Evolutionary conservation across 2,329 filamentous ascomycete species (phyloP).

Genomic region (Neoscytalidium dimidiatum): DNA sequence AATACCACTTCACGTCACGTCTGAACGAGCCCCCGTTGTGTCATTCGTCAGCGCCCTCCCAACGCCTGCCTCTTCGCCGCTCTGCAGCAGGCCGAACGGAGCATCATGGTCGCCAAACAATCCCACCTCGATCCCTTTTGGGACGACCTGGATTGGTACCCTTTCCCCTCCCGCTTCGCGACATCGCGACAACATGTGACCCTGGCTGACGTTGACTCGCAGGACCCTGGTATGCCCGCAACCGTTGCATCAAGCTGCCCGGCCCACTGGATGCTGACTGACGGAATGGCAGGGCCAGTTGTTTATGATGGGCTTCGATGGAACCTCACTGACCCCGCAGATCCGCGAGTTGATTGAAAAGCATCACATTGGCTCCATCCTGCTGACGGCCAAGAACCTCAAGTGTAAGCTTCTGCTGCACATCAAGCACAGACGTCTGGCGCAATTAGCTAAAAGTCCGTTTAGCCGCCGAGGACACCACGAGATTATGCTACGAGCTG

Average conservation of each 20-base stretch:
- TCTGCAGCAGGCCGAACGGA: constrained; percentile 45
- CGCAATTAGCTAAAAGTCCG: constrained; percentile 25
- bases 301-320: constrained; percentile 85
- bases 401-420: constrained; percentile 65
- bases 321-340: constrained; percentile 78
- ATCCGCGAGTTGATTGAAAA: constrained; percentile 79
- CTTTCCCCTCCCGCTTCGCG: constrained; percentile 23
- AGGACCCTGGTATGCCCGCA: constrained; percentile 46
- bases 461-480: constrained; percentile 86
- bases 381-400: constrained; percentile 81
- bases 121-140: constrained; percentile 56
- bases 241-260: constrained; percentile 18
- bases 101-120: constrained; percentile 51
- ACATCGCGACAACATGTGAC: constrained; percentile 30
- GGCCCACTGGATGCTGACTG: constrained; percentile 28
- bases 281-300: constrained; percentile 63
- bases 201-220: constrained; percentile 38
- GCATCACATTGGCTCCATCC: constrained; percentile 84
- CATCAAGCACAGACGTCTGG: constrained; percentile 20
- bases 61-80: not conserved
- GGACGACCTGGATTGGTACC: constrained; percentile 75
- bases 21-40: constrained; percentile 12
- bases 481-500: constrained; percentile 82
- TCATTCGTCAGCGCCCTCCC: constrained; percentile 8
- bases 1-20: constrained; percentile 21